Base-by-base conservation (phyloP, 805 yeast genomes). In the Metschnikowia matae region DNA sequence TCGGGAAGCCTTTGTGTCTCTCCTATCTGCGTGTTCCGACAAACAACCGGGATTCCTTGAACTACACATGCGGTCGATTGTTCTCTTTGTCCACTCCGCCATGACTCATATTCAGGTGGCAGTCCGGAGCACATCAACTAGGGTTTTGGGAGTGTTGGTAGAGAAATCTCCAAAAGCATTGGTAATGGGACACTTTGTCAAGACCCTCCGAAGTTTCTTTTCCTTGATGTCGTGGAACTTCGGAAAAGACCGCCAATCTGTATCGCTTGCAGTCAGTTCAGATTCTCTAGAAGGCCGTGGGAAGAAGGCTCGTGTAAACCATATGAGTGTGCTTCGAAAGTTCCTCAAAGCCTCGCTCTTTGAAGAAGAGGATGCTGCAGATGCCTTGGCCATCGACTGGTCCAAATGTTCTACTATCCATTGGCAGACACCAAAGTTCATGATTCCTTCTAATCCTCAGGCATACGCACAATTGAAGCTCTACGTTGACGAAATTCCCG, bases 91-190 rank as follows among this genome's bases (percentile, higher is more conserved):
- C 15, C 87, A 86, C 58, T 85, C 92, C 47, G 95, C 96, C 3
- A 92, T 94, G 97, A 87, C 97, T 15, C 97, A 94, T 64, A 86
- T 94, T 38, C 79, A 79, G 31, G 83, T 89, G 1, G 82, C 81
- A 3, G 83, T 94, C 26, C 78, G 96, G 49, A 79, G 81, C 41
- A 90, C 87, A 52, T 82, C 96, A 1, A 80, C 92, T 0, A 80
- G 77, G 51, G 87, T 86, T 58, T 68, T 91, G 23, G 73, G 76
- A 37, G 73, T 83, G 3, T 63, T 90, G 48, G 64, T 89, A n/a
- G 71, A 76, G 41, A 68, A 75, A 49, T 79, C 83, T 23, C 74
- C 80, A 2, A 78, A 73, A 40, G 73, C 85, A 6, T 66, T 88
- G 11, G 80, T 83, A 6, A 75, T 84, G 47, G 73, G 82, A 18